Base-by-base conservation (phyloP, 345 rosid genomes). In the Lumnitzera racemosa region DNA sequence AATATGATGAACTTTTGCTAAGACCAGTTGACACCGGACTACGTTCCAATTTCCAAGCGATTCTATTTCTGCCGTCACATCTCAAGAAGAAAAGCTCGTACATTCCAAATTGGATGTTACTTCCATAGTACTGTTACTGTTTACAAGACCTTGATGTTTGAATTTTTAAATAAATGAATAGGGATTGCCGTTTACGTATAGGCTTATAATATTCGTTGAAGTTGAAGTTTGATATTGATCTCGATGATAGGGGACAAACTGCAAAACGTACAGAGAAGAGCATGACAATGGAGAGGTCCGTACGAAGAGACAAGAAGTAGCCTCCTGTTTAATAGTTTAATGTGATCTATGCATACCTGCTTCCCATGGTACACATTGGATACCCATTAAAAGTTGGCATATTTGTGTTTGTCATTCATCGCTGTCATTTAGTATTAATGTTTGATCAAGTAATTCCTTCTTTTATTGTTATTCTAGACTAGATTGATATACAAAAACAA, bases 221-320 rank as follows among this genome's bases (percentile, higher is more conserved):
- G 20, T 29, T 24, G 56, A 20, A 20, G 56, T 24, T 20, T 53
- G 27, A 14, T 53, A 11, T 49, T 13, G n/a, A 9, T 16, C 2
- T 14, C 5, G 20, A 14, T 14, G 52, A 14, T 14, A 60, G 61
- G 53, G 14, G 66, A 48, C 36, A 61, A 20, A 58, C 15, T 46
- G 47, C 55, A 59, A 68, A 66, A 59, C 29, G 24, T 72, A 71
- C 80, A 52, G 12, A 12, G 41, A 15, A 69, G 66, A 71, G 72
- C 53, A 55, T 56, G 68, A 74, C 85, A 70, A 65, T 54, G 63
- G 65, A 74, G 81, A 80, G 72, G 74, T 78, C 89, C 77, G 70
- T 65, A 31, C 12, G 60, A 75, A 70, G 73, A 73, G 84, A 81
- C 86, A 76, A 80, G 54, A 9, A 51, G 49, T 46, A 36, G 81